Evolutionary conservation across 1,139 yeast species (phyloP).

Genomic region (Yamadazyma oceani): DNA sequence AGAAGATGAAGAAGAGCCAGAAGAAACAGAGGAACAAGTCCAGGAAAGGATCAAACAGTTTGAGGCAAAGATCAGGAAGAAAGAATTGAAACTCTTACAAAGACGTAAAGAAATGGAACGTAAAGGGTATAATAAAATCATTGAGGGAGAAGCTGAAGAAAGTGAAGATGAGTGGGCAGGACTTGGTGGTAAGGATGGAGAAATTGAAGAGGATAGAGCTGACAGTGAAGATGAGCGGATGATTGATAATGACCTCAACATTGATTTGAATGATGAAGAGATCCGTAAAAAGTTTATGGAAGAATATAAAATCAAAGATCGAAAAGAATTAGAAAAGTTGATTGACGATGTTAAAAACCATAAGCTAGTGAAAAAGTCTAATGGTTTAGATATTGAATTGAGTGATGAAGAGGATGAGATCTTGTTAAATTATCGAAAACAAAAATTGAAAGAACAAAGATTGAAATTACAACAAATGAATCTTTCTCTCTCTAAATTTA

Average conservation of each 20-base stretch:
- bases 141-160: constrained; percentile 91
- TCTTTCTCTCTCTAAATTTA: constrained; percentile 46
- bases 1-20: constrained; percentile 24
- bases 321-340: constrained; percentile 68
- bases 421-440: constrained; percentile 49
- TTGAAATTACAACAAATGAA: constrained; percentile 56
- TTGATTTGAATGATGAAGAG: constrained; percentile 59
- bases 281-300: constrained; percentile 62
- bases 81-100: constrained; percentile 37
- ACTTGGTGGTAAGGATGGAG: constrained; percentile 80
- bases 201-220: constrained; percentile 54
- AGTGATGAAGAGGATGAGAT: constrained; percentile 67
- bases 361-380: constrained; percentile 62
- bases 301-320: constrained; percentile 69
- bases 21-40: constrained; percentile 26
- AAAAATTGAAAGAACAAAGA: constrained; percentile 55
- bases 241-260: constrained; percentile 71
- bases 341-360: constrained; percentile 84
- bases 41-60: constrained; percentile 33
- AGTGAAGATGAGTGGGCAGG: constrained; percentile 97
- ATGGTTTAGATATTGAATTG: constrained; percentile 63
- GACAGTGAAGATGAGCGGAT: constrained; percentile 78
- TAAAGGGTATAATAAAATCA: constrained; percentile 50
- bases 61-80: constrained; percentile 40
- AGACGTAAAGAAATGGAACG: constrained; percentile 51